These are phyloP conservation scores for Crithidia sp. DNA, from an alignment of 208 protist genomes.

Conservation along the genomic window DNA sequence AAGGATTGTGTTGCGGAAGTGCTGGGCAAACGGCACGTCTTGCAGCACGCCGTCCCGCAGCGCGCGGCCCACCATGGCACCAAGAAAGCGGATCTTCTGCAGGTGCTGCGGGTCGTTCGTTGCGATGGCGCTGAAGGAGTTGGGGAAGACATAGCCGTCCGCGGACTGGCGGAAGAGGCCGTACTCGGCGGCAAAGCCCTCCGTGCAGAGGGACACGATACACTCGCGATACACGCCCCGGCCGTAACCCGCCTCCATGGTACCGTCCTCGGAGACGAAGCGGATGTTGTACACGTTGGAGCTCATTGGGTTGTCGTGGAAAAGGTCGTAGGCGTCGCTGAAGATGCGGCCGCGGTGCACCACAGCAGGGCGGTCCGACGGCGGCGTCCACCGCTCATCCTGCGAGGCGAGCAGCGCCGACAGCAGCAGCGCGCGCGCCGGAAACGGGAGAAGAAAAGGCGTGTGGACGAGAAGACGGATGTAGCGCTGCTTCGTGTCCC, in stretches of 20 bases:
- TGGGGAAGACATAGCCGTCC: slow-evolving; percentile 90
- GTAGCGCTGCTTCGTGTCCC: slow-evolving; percentile 57
- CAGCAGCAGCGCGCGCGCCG: slow-evolving; percentile 67
- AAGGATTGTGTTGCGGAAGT: slow-evolving; percentile 92
- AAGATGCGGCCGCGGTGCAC: slow-evolving; percentile 82
- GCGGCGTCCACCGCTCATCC: slow-evolving; percentile 23
- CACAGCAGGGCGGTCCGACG: slow-evolving; percentile 24
- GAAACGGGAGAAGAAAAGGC: slow-evolving; percentile 81
- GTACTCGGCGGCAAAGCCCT: slow-evolving; percentile 82
- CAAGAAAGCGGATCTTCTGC: slow-evolving; percentile 87
- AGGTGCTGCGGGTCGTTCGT: slow-evolving; percentile 73
- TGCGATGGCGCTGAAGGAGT: slow-evolving; percentile 81
- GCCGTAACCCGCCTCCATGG: slow-evolving; percentile 89
- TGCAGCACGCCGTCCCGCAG: slow-evolving; percentile 91
- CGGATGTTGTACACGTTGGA: slow-evolving; percentile 63
- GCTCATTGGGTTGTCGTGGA: slow-evolving; percentile 55
- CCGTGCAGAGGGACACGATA: slow-evolving; percentile 72
- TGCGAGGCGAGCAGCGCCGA: slow-evolving; percentile 51
- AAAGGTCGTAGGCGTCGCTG: slow-evolving; percentile 77
- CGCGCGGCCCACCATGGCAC: slow-evolving; percentile 89
- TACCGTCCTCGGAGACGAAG: slow-evolving; percentile 45
- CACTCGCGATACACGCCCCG: slow-evolving; percentile 94
- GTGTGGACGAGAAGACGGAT: slow-evolving; percentile 64
- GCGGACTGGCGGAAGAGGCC: slow-evolving; percentile 89
- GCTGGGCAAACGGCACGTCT: slow-evolving; percentile 89